Base-by-base conservation (phyloP, 1,284 basidiomycete genomes). In the Malassezia nana region DNA sequence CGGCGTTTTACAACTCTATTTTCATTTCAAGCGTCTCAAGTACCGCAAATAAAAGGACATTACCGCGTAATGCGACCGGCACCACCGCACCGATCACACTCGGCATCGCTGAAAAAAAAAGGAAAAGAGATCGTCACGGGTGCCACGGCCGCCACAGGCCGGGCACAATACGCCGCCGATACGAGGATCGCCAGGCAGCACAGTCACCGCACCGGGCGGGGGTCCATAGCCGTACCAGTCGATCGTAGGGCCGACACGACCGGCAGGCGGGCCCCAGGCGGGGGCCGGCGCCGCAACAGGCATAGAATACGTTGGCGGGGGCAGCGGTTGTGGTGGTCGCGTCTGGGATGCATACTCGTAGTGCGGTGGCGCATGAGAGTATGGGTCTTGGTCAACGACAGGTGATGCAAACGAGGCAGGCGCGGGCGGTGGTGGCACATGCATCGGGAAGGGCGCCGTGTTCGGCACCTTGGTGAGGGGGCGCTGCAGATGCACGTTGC, bases 1-100 rank as follows among this genome's bases (percentile, higher is more conserved):
- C 31, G 80, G 80, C n/a, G 78, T 81, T 12, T 45, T 69, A n/a
- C 70, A 71, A 60, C 60, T 73, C 31, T 57, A 66, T 46, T 66
- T 72, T 49, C 66, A 72, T 46, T 73, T 73, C 51, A 69, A 68
- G 63, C 52, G 70, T 13, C 52, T 67, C 39, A 60, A 66, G 29
- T 73, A 73, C 54, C 59, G 70, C 22, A 70, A 73, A 59, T 73
- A 48, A 24, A 8, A 20, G 29, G 43, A 12, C 12, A 10, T 24
- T 28, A 42, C 22, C 28, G 13, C 10, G 38, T 24, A 5, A 57
- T 20, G n/a, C 58, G 50, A 7, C 58, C 58, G 1, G 52, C 25
- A 2, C 58, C 58, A 12, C 51, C 40, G 28, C 58, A 60, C 16
- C 22, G 25, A 2, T 25, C 20, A 24, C 58, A 60, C 15, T 57